Percentiles rank a stretch among this genome's conserved stretches.
Evolutionary conservation across 1,284 basidiomycete species (phyloP).

Genomic region (Phlebopus sp.): DNA sequence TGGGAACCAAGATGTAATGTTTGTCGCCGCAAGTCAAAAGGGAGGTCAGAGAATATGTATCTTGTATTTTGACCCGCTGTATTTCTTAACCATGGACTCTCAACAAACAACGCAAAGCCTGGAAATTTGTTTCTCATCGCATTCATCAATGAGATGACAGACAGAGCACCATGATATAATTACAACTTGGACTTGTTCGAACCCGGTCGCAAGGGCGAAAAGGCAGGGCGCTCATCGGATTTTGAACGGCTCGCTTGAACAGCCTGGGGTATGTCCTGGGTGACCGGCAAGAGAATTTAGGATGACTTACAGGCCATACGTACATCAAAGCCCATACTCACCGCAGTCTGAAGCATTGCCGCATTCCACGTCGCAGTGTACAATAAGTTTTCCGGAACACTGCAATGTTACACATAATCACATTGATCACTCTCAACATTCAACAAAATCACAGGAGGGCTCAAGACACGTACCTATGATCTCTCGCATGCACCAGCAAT

Average conservation of each 20-base stretch:
- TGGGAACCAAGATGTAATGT: conserved; percentile 32
- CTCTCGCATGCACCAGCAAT: conserved; percentile 68
- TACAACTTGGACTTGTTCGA: conserved; percentile 1
- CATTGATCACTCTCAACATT: background rate
- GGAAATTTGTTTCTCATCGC: no score
- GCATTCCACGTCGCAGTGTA: conserved; percentile 83
- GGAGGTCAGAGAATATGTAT: background rate
- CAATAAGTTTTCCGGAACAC: conserved; percentile 75
- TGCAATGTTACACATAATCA: conserved; percentile 25
- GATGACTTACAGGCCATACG: no score
- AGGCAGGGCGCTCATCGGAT: background rate
- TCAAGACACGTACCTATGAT: conserved; percentile 63
- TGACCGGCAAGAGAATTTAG: background rate
- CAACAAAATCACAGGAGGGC: background rate
- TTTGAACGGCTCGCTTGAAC: conserved; percentile 3
- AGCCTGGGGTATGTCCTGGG: conserved; percentile 6
- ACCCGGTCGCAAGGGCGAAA: conserved; percentile 1
- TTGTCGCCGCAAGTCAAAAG: background rate
- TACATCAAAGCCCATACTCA: conserved; percentile 29
- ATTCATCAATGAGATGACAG: no score
- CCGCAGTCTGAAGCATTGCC: conserved; percentile 66
- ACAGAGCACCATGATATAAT: no score
- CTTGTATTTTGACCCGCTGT: background rate
- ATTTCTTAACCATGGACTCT: background rate
- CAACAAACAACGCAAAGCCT: no score